Conservation (phyloP, 169 alveolate genomes). For the Eimeria acervulina region DNA sequence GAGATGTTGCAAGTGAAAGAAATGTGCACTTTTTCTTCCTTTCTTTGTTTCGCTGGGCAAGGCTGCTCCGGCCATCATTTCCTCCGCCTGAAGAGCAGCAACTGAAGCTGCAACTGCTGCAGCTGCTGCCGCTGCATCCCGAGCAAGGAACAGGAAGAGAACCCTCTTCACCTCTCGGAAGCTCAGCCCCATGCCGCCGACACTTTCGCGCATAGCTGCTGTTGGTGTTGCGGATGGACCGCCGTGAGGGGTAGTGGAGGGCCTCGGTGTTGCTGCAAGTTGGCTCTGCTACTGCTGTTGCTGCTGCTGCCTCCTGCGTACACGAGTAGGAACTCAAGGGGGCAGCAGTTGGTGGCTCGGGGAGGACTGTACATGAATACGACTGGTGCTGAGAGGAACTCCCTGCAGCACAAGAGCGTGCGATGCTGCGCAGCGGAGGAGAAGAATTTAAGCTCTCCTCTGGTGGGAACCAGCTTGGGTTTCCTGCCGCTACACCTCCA, state of each 20-base stretch:
- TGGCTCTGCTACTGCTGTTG: background rate
- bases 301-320: background rate
- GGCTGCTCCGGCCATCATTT: background rate
- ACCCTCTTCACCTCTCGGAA: background rate
- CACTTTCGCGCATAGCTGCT: background rate
- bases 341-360: background rate
- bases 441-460: background rate
- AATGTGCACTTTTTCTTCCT: background rate
- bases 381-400: background rate
- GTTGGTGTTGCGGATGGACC: background rate
- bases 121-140: background rate
- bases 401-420: background rate
- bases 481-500: background rate
- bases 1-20: background rate
- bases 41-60: background rate
- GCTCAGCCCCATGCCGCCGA: background rate
- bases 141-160: background rate
- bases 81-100: conserved; percentile 8
- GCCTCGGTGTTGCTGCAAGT: background rate
- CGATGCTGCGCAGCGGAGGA: background rate
- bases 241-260: background rate
- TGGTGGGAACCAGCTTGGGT: background rate
- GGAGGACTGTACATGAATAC: background rate
- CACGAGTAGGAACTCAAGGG: background rate
- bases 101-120: conserved; percentile 9